Evolutionary conservation across 805 yeast genomes (phyloP).

Genomic region (Ogataea glucozyma): DNA sequence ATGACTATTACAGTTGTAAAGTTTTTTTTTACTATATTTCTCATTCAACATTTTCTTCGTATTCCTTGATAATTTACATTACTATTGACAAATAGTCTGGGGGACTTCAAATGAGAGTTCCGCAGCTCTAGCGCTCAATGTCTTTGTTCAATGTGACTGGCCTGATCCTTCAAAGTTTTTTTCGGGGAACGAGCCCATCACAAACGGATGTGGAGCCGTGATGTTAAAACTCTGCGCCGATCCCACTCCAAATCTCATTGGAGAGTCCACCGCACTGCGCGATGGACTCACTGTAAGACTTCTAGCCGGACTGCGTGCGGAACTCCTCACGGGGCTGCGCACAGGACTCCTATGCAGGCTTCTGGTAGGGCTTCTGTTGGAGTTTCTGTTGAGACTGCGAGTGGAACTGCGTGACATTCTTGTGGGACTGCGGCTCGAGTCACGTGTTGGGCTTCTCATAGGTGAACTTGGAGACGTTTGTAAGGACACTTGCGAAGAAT

Average conservation of each 20-base stretch:
- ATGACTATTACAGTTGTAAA: too few species aligned
- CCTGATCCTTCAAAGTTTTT: too few species aligned
- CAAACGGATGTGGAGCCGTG: constrained; percentile 4
- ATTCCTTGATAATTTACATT: not conserved
- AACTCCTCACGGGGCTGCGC: not conserved
- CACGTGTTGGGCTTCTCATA: not conserved
- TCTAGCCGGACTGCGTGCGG: not conserved
- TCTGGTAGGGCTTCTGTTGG: constrained; percentile 5
- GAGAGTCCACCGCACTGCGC: constrained; percentile 1
- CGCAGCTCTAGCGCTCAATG: too few species aligned
- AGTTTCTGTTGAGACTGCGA: not conserved
- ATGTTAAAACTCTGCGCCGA: constrained; percentile 5
- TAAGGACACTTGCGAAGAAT: too few species aligned
- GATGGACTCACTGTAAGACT: constrained; percentile 2
- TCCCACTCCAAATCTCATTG: not conserved
- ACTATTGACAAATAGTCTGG: not conserved
- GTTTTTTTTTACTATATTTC: not conserved
- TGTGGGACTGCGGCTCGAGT: not conserved
- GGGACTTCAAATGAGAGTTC: not conserved
- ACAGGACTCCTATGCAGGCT: not conserved
- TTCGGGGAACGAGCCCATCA: not conserved
- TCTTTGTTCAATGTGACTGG: too few species aligned
- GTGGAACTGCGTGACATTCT: not conserved
- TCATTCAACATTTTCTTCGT: not conserved
- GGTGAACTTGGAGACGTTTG: too few species aligned